phyloP scores from a whole-genome alignment of 1,284 basidiomycete genomes.

The Earliella scabrosa region DNA sequence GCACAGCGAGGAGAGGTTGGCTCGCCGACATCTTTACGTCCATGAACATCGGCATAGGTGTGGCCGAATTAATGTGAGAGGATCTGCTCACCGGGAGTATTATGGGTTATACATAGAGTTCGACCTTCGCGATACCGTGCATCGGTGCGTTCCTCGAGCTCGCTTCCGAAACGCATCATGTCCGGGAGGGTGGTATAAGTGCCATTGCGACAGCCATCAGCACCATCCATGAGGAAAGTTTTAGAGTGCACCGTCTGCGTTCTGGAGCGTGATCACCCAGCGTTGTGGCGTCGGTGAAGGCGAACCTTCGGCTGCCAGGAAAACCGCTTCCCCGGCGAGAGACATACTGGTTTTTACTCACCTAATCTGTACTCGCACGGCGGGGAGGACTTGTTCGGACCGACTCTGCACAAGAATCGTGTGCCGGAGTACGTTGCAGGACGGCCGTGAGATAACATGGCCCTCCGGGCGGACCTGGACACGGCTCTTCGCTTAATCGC shows the following conservation, averaged over 20 bases:
- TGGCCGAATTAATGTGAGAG: conserved; percentile 5
- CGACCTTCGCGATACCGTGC: background rate
- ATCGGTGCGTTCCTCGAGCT: background rate
- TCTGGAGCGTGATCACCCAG: background rate
- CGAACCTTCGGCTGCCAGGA: no score
- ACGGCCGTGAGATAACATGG: no score
- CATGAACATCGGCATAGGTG: conserved; percentile 1
- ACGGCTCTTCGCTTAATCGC: no score
- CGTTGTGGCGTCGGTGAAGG: background rate
- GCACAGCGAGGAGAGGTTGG: background rate
- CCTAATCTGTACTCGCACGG: no score
- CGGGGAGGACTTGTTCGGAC: no score
- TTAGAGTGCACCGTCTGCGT: background rate
- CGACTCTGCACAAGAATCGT: no score
- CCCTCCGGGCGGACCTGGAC: no score
- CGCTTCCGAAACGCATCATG: background rate
- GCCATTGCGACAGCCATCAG: background rate
- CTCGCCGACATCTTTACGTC: background rate
- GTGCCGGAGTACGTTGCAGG: no score
- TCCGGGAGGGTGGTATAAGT: background rate
- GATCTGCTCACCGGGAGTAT: conserved; percentile 1
- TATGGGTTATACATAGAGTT: background rate
- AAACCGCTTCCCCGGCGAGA: no score
- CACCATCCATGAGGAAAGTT: background rate
- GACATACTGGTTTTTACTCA: no score